Conservation (phyloP, 83 land plant species). For the Diphasiastrum complanatum region DNA sequence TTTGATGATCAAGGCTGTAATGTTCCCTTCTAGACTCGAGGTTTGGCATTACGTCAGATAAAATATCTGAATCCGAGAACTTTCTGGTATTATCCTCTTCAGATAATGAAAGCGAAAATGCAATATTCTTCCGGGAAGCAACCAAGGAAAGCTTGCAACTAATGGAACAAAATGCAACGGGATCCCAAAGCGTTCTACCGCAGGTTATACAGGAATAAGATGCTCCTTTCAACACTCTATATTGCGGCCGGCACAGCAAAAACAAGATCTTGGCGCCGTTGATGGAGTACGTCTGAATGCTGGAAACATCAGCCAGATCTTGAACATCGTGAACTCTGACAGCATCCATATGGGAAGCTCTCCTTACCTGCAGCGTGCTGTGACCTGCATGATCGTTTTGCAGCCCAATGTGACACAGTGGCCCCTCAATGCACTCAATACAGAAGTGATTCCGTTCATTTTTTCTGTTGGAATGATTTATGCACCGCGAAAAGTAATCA, state of each 20-base stretch:
- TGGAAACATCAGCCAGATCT: conserved; percentile 22
- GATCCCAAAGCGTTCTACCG: conserved; percentile 12
- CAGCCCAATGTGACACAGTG: conserved; percentile 18
- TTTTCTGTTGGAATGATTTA: conserved; percentile 5
- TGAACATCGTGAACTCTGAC: conserved; percentile 20
- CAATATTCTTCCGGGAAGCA: too few relatives aligned
- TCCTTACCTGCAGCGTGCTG: conserved; percentile 26
- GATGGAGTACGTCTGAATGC: conserved; percentile 27
- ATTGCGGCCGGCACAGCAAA: conserved; percentile 20
- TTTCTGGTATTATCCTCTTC: too few relatives aligned
- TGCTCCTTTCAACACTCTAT: not conserved
- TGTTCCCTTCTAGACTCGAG: too few relatives aligned
- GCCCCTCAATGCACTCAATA: conserved; percentile 28
- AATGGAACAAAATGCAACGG: conserved; percentile 24
- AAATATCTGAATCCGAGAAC: too few relatives aligned
- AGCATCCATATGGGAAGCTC: conserved; percentile 30
- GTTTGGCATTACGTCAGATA: too few relatives aligned
- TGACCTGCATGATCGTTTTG: conserved; percentile 11
- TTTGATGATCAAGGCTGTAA: too few relatives aligned
- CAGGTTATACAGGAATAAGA: conserved; percentile 10
- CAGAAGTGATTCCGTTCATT: conserved; percentile 30
- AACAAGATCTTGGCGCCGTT: conserved; percentile 30
- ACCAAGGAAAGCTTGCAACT: conserved; percentile 33
- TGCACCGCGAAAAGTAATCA: conserved; percentile 14
- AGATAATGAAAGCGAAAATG: too few relatives aligned